Conservation (phyloP, 2,329 filamentous ascomycete genomes). For the Fusarium succisae region DNA sequence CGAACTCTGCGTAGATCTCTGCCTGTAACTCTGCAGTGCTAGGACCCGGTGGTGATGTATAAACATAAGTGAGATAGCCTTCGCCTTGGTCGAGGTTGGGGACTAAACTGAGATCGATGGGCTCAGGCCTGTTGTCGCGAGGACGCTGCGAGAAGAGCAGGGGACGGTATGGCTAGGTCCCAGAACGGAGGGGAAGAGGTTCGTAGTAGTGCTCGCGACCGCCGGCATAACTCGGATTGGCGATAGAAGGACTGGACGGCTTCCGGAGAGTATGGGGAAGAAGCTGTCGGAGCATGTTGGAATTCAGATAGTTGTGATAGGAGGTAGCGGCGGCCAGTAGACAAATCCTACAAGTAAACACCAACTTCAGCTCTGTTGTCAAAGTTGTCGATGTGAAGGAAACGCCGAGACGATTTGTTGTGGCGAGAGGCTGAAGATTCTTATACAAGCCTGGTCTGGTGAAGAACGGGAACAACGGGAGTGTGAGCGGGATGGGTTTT, state of each 20-base stretch:
- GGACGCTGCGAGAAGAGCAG: neutral
- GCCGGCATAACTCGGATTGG: neutral
- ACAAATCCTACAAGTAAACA: neutral
- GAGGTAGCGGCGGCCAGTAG: neutral
- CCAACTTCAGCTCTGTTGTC: neutral
- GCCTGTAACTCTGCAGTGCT: neutral
- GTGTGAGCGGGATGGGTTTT: neutral
- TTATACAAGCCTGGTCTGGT: neutral
- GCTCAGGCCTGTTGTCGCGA: neutral
- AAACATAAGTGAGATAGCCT: no score
- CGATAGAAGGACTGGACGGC: neutral
- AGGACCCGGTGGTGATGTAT: neutral
- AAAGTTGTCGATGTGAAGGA: neutral
- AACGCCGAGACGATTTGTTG: neutral
- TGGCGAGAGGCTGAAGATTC: neutral
- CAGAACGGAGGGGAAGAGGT: slow-evolving; percentile 16
- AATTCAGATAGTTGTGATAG: neutral
- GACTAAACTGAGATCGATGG: neutral
- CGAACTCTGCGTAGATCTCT: neutral
- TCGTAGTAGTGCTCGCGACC: neutral
- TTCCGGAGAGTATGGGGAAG: no score
- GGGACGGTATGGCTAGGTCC: neutral
- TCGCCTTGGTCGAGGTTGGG: neutral
- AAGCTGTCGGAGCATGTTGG: neutral
- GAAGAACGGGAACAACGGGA: neutral